Evolutionary conservation across 148 eudicot species (phyloP), one percentile per base, ranked within the genome.

Genomic region (Diospyros lotus): DNA sequence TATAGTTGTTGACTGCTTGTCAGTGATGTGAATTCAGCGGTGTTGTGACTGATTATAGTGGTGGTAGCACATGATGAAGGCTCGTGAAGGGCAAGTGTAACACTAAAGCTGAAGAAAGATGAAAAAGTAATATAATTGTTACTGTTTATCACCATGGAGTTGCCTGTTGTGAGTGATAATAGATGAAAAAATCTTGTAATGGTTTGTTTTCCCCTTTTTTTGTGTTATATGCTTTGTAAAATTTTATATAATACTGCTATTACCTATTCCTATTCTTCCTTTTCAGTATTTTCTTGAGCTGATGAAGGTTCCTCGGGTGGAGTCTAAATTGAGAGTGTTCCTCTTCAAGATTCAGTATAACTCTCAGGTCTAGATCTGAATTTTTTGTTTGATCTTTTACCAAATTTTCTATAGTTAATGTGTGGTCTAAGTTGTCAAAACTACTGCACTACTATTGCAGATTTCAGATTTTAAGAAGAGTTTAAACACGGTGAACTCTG

Each of bases 291-390:
- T 48, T 48, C 52, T 48, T 4, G 52, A 48, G 52, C 52, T 48
- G 52, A 48, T 48, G 52, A 48, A 48, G 52, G 52, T 48, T 4
- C 52, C 52, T 8, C 52, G 52, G 52, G 52, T 48, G 4, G 52
- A 48, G 52, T 48, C 52, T 73, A 94, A 94, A 82, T 79, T 94
- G 68, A 78, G 92, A 81, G 96, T 94, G 69, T 94, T 94, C 83
- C 78, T 90, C 71, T 94, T 94, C 92, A 94, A 94, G 86, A 94
- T 94, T 80, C 97, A 92, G 82, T 94, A 90, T 77, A 94, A 86
- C 51, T 58, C 93, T 68, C 98, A 94, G 98, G 97, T 90, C 80
- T 55, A 78, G 76, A 73, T 64, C 10, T 79, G 75, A 17, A 64
- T 45, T 43, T 42, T 56, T 77, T 75, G 41, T 38, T 17, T 48